A percentile compares a stretch with the other conserved stretches of the same genome.
Evolutionary conservation across 2,329 filamentous ascomycete species (phyloP).

Genomic region (Elsinoe necatrix): DNA sequence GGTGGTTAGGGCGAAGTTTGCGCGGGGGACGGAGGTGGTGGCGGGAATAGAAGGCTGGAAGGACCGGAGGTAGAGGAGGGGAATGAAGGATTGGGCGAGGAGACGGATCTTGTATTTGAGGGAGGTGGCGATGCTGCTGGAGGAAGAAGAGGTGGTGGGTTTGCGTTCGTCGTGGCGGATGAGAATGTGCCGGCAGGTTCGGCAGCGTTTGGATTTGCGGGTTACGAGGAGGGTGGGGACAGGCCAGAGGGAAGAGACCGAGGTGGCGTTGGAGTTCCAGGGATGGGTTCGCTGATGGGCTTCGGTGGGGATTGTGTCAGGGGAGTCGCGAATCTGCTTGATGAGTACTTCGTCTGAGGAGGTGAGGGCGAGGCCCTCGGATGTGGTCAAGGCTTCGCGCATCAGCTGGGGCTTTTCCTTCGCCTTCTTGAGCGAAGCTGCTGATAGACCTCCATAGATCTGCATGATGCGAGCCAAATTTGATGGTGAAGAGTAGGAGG

Average conservation of each 20-base stretch:
- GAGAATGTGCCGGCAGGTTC: conserved; percentile 86
- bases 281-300: conserved; percentile 26
- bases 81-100: conserved; percentile 77
- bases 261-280: conserved; percentile 46
- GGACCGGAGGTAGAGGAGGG: conserved; percentile 65
- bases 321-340: conserved; percentile 31
- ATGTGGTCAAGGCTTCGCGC: conserved; percentile 63
- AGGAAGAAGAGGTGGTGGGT: conserved; percentile 47
- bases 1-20: conserved; percentile 33
- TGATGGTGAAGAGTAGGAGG: conserved; percentile 63
- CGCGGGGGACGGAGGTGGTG: conserved; percentile 49
- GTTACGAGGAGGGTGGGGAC: conserved; percentile 76
- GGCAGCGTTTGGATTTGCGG: conserved; percentile 89
- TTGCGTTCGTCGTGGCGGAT: conserved; percentile 81
- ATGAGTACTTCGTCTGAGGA: conserved; percentile 19
- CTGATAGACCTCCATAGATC: conserved; percentile 63
- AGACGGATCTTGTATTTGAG: conserved; percentile 80
- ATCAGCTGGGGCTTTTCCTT: conserved; percentile 63
- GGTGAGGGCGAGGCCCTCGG: conserved; percentile 62
- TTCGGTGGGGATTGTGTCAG: neutral
- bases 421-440: conserved; percentile 53
- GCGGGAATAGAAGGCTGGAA: conserved; percentile 37
- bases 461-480: conserved; percentile 85
- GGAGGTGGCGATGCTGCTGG: neutral
- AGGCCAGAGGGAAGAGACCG: conserved; percentile 68